A percentile compares a stretch with the other conserved stretches of the same genome.
Evolutionary conservation across 768 basidiomycete species (phyloP).

Genomic region (Leucocoprinus sp.): DNA sequence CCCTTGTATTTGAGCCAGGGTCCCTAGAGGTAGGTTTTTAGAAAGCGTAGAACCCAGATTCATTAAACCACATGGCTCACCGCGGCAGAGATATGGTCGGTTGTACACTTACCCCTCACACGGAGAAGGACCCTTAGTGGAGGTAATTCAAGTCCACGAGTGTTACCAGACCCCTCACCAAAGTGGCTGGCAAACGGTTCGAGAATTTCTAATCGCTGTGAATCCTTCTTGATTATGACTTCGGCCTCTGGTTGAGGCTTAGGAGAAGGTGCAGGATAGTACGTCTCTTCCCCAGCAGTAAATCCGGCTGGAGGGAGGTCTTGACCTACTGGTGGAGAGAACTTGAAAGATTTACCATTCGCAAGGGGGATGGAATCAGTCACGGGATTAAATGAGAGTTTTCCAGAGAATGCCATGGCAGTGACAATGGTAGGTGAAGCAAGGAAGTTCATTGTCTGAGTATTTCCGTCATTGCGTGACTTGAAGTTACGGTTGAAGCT

Average conservation of each 20-base stretch:
- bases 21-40: slow-evolving; percentile 41
- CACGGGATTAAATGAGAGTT: slow-evolving; percentile 88
- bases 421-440: slow-evolving; percentile 96
- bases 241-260: slow-evolving; percentile 67
- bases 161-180: slow-evolving; percentile 32
- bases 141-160: slow-evolving; percentile 66
- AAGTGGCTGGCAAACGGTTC: slow-evolving; percentile 83
- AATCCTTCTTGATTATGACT: slow-evolving; percentile 69
- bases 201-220: slow-evolving; percentile 79
- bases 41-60: background rate
- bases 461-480: slow-evolving; percentile 95
- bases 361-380: slow-evolving; percentile 62
- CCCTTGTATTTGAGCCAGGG: slow-evolving; percentile 99
- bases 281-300: slow-evolving; percentile 59
- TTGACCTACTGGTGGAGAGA: slow-evolving; percentile 75
- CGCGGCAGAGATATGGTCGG: slow-evolving; percentile 97
- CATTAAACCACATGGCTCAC: slow-evolving; percentile 32
- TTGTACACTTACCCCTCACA: slow-evolving; percentile 97
- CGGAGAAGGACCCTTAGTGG: slow-evolving; percentile 79
- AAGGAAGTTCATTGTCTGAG: slow-evolving; percentile 93
- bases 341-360: slow-evolving; percentile 75
- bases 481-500: slow-evolving; percentile 92
- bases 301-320: slow-evolving; percentile 83
- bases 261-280: slow-evolving; percentile 72
- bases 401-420: slow-evolving; percentile 94